These are phyloP conservation scores for Chrysoporthe puriensis DNA, from an alignment of 2,329 filamentous ascomycete species.

Conservation along the genomic window DNA sequence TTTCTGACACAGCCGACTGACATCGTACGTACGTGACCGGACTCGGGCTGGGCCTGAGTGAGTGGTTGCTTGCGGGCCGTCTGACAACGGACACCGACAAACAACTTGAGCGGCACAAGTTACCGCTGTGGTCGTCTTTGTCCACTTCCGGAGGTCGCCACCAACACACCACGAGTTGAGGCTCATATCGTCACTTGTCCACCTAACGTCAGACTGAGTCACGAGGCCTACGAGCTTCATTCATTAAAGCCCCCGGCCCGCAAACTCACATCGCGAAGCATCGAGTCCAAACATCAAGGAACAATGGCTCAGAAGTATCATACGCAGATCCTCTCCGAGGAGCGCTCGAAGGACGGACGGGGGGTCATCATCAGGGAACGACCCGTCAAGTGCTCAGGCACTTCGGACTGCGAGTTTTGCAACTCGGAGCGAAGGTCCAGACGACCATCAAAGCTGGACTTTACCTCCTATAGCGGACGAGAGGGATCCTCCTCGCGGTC, in stretches of 20 bases:
- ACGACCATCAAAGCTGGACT: slow-evolving; percentile 13
- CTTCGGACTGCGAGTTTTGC: slow-evolving; percentile 17
- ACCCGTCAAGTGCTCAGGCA: slow-evolving; percentile 13
- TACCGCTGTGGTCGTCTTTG: slow-evolving; percentile 27
- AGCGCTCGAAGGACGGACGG: slow-evolving; percentile 14
- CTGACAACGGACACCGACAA: slow-evolving; percentile 20
- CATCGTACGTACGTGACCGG: slow-evolving; percentile 22
- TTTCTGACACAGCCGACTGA: slow-evolving; percentile 43
- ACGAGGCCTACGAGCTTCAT: neutral
- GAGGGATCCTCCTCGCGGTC: slow-evolving; percentile 7
- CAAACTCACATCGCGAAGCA: neutral
- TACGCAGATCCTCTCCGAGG: slow-evolving; percentile 16
- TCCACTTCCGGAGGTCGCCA: slow-evolving; percentile 21
- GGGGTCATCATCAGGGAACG: slow-evolving; percentile 15
- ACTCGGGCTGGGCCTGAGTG: slow-evolving; percentile 26
- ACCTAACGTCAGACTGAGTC: neutral
- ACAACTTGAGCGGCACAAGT: slow-evolving; percentile 15
- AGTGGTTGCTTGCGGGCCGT: slow-evolving; percentile 16
- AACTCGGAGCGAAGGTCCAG: slow-evolving; percentile 8
- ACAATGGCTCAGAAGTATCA: slow-evolving; percentile 18
- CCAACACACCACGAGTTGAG: slow-evolving; percentile 6
- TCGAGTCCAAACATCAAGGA: neutral
- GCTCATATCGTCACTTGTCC: slow-evolving; percentile 9
- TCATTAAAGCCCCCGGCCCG: neutral
- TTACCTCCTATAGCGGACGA: neutral